phyloP scores from a whole-genome alignment of 148 eudicot species.

The Vaccinium myrtillus region DNA sequence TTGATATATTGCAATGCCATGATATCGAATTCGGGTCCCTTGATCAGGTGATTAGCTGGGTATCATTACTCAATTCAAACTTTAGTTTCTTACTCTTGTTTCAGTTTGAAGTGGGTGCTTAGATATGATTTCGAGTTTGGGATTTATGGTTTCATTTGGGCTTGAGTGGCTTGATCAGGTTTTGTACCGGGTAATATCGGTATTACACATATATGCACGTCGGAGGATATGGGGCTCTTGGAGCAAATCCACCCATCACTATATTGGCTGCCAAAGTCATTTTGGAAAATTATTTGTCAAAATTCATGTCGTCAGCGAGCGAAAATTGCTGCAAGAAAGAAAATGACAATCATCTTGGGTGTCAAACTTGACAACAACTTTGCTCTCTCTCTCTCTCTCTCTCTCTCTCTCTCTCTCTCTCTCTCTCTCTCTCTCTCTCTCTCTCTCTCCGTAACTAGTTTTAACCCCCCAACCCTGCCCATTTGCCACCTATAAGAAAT shows the following conservation, averaged over 20 bases:
- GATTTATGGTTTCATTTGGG: not conserved
- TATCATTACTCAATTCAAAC: not conserved
- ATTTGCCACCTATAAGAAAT: too few relatives aligned
- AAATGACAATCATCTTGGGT: not conserved
- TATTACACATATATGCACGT: not conserved
- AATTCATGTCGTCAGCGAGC: not conserved
- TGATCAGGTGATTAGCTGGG: slow-evolving; percentile 67
- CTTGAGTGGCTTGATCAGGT: not conserved
- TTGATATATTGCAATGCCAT: slow-evolving; percentile 93
- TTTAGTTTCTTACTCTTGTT: not conserved
- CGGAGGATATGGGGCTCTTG: not conserved
- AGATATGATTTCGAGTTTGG: not conserved
- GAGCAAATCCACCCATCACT: not conserved
- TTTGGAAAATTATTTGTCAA: not conserved
- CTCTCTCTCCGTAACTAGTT: too few relatives aligned
- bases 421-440: too few relatives aligned
- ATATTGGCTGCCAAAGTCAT: not conserved
- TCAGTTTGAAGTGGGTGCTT: not conserved
- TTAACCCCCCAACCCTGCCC: too few relatives aligned
- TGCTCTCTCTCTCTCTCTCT: too few relatives aligned
- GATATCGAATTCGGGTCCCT: slow-evolving; percentile 95
- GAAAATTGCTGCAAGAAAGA: not conserved
- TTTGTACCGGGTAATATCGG: not conserved
- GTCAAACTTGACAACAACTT: not conserved
- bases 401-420: too few relatives aligned